These are phyloP conservation scores for Piloderma croceum DNA, from an alignment of 768 basidiomycete species.

Conservation along the genomic window DNA sequence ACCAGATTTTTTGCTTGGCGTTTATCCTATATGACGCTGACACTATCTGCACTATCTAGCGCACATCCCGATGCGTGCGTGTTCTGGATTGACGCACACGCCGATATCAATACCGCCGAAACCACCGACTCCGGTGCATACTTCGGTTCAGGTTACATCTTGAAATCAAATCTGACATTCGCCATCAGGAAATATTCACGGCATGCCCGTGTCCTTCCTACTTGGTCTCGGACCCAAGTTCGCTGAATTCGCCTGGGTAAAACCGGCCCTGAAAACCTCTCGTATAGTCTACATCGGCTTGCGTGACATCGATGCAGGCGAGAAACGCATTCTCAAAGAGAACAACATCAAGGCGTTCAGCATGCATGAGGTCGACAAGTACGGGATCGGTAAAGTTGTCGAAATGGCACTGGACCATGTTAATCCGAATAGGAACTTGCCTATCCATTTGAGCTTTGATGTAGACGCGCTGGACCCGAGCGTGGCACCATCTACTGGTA, in stretches of 20 bases:
- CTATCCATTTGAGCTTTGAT: slow-evolving; percentile 95
- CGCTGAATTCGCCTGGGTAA: neutral
- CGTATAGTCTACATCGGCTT: slow-evolving; percentile 95
- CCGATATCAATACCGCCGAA: slow-evolving; percentile 89
- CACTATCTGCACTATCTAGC: slow-evolving; percentile 29
- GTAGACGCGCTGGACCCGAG: slow-evolving; percentile 92
- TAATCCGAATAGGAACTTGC: slow-evolving; percentile 74
- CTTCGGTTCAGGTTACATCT: no score
- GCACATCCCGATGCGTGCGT: slow-evolving; percentile 77
- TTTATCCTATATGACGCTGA: neutral
- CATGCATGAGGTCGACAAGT: slow-evolving; percentile 89
- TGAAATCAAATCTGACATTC: no score
- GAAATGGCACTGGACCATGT: slow-evolving; percentile 96
- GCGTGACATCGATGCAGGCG: slow-evolving; percentile 85
- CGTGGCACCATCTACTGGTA: slow-evolving; percentile 94
- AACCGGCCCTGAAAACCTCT: slow-evolving; percentile 48
- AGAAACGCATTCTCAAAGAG: slow-evolving; percentile 80
- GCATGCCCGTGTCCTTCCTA: slow-evolving; percentile 97
- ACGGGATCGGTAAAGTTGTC: slow-evolving; percentile 90
- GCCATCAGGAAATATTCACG: slow-evolving; percentile 83
- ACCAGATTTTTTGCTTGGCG: slow-evolving; percentile 5
- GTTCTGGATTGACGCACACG: slow-evolving; percentile 96
- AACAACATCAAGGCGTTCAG: slow-evolving; percentile 80
- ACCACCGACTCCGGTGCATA: slow-evolving; percentile 67
- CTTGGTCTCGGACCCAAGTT: slow-evolving; percentile 39